Percentiles rank a stretch among this genome's conserved stretches.
Evolutionary conservation across 345 rosid genomes (phyloP).

Genomic region (thale cress (Arabidopsis thaliana)): DNA sequence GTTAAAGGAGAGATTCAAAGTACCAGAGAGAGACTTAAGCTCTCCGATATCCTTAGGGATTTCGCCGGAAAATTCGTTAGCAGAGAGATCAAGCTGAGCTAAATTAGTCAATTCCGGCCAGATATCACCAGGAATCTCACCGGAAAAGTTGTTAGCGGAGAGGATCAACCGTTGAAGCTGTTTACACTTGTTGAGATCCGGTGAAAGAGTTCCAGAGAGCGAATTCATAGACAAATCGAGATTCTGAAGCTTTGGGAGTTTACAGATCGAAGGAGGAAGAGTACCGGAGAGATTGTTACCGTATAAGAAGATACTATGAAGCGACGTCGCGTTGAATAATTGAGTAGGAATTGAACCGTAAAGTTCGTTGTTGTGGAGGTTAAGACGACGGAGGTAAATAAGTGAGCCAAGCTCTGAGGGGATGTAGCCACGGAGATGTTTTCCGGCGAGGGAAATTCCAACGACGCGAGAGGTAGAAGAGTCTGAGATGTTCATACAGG

Average conservation of each 20-base stretch:
- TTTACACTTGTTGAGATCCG: slow-evolving; percentile 62
- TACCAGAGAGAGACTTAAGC: slow-evolving; percentile 70
- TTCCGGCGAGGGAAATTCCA: slow-evolving; percentile 71
- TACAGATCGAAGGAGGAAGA: slow-evolving; percentile 80
- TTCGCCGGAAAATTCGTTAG: slow-evolving; percentile 64
- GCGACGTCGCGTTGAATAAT: slow-evolving; percentile 90
- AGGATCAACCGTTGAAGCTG: slow-evolving; percentile 82
- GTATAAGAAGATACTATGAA: slow-evolving; percentile 79
- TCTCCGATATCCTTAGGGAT: slow-evolving; percentile 80
- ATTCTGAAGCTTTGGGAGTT: slow-evolving; percentile 77
- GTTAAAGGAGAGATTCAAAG: slow-evolving; percentile 84
- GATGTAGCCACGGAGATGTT: slow-evolving; percentile 78
- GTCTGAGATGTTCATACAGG: slow-evolving; percentile 77
- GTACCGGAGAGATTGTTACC: slow-evolving; percentile 82
- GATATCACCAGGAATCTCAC: slow-evolving; percentile 70
- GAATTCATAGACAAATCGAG: slow-evolving; percentile 88
- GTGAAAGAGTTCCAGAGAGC: slow-evolving; percentile 69
- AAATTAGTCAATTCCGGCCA: slow-evolving; percentile 79
- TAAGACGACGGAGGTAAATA: slow-evolving; percentile 80
- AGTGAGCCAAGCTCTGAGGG: slow-evolving; percentile 93
- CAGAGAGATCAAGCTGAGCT: slow-evolving; percentile 83
- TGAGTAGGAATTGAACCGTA: slow-evolving; percentile 77
- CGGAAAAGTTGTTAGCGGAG: slow-evolving; percentile 68
- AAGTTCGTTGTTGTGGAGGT: slow-evolving; percentile 74
- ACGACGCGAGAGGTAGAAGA: slow-evolving; percentile 70